A percentile compares a stretch with the other conserved stretches of the same genome.
Evolutionary conservation across 345 rosid species (phyloP).

Genomic region (Eucalyptus cloeziana): DNA sequence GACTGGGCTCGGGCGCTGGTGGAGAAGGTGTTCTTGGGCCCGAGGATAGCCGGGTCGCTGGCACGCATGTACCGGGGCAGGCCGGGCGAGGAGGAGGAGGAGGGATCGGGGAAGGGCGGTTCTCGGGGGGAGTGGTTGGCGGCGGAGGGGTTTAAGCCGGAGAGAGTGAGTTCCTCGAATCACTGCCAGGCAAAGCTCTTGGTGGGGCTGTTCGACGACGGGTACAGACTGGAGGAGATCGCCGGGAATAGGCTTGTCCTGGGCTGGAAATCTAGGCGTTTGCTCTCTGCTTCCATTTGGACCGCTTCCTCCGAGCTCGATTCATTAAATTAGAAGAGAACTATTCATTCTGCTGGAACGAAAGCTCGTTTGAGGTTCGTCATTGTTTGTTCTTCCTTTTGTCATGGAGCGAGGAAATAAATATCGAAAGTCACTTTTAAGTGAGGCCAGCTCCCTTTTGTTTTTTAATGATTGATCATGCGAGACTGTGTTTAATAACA

Average conservation of each 20-base stretch:
- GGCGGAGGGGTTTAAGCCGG: slow-evolving; percentile 27
- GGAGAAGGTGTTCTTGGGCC: slow-evolving; percentile 58
- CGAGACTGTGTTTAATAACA: background rate
- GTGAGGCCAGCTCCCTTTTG: background rate
- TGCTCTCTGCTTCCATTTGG: slow-evolving; percentile 83
- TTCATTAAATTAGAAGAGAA: background rate
- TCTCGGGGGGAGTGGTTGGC: slow-evolving; percentile 47
- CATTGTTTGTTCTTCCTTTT: background rate
- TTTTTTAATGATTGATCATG: background rate
- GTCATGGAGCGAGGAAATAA: background rate
- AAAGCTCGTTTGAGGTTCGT: background rate
- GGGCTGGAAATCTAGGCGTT: slow-evolving; percentile 74
- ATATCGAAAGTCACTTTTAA: background rate
- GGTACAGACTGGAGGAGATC: slow-evolving; percentile 56
- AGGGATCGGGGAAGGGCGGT: background rate
- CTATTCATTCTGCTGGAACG: background rate
- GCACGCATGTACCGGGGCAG: slow-evolving; percentile 14
- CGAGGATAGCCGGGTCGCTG: slow-evolving; percentile 46
- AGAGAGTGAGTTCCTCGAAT: slow-evolving; percentile 49
- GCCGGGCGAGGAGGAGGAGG: slow-evolving; percentile 2
- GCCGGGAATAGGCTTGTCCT: slow-evolving; percentile 45
- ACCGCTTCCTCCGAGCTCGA: slow-evolving; percentile 1
- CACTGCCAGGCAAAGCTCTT: slow-evolving; percentile 77
- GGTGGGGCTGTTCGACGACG: slow-evolving; percentile 64
- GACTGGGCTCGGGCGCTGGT: slow-evolving; percentile 47